Evolutionary conservation across 2,329 filamentous ascomycete genomes (phyloP).

Genomic region (Pseudocercospora eumusae): DNA sequence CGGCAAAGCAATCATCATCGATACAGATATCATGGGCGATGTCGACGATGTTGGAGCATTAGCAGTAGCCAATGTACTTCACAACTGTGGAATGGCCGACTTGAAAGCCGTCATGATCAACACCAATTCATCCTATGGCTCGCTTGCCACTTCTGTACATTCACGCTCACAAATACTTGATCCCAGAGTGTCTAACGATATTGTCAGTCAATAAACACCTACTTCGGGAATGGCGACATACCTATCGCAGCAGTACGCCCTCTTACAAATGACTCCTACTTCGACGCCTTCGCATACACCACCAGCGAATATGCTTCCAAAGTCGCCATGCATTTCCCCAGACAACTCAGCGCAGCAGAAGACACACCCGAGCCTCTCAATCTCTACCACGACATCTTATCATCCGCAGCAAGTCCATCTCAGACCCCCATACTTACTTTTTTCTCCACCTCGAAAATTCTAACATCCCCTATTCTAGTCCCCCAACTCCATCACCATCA

Average conservation of each 20-base stretch:
- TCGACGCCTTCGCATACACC: conserved; percentile 17
- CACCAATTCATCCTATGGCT: conserved; percentile 27
- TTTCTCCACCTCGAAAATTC: neutral
- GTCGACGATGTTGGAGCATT: conserved; percentile 31
- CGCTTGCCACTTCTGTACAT: conserved; percentile 23
- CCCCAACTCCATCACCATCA: conserved; percentile 23
- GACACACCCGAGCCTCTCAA: conserved; percentile 19
- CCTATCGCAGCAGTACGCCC: conserved; percentile 27
- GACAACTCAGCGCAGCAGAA: conserved; percentile 9
- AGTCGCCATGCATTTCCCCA: conserved; percentile 22
- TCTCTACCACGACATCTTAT: conserved; percentile 21
- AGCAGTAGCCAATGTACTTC: conserved; percentile 28
- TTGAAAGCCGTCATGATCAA: conserved; percentile 28
- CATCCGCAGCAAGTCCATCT: conserved; percentile 1
- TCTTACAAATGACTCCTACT: conserved; percentile 27
- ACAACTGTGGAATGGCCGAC: conserved; percentile 28
- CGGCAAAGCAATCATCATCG: conserved; percentile 51
- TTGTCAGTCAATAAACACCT: conserved; percentile 14
- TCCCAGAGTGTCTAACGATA: neutral
- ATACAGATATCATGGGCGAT: conserved; percentile 29
- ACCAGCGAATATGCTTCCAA: conserved; percentile 28
- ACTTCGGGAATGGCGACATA: conserved; percentile 25
- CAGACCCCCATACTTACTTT: too few relatives aligned
- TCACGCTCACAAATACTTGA: neutral
- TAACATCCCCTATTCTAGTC: neutral